Evolutionary conservation across 2,329 filamentous ascomycete genomes (phyloP), one percentile per base, ranked within the genome.

Genomic region (Aaosphaeria arxii): DNA sequence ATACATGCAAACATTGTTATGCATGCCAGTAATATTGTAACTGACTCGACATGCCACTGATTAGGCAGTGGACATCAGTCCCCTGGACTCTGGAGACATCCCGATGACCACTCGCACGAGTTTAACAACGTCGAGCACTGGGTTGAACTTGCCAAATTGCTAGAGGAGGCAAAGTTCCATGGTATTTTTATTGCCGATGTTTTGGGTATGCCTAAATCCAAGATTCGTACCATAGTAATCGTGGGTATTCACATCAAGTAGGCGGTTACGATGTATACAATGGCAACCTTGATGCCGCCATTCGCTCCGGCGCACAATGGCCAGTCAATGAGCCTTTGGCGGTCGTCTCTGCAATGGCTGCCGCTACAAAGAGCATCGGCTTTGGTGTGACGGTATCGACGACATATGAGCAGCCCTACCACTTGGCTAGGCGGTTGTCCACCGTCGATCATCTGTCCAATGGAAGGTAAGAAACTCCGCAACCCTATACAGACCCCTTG

Each of bases 201-300:
- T 3, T 74, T 87, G 67, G 63, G 62, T 50, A 47, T 33, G 36
- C 32, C 13, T 11, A 1, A 28, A 35, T 30, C 33, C 33, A 9
- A 36, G 9, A n/a, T n/a, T n/a, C 33, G 7, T 36, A 2, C 33
- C 33, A 36, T 24, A 43, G 5, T 7, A 30, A 7, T 11, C 30
- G 13, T 33, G 29, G 38, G n/a, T 42, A 30, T 11, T 40, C 31
- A 13, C 17, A 4, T 32, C 5, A 5, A 9, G 7, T 85, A 72
- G 82, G 81, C 6, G 82, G 82, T 5, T 87, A 88, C 59, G 85
- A 89, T 70, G 83, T 88, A 4, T 88, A 87, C 67, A 82, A 82
- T 50, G 79, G 83, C 4, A 84, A 81, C 50, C 73, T 87, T 3
- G 76, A 79, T 3, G 79, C 84, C 0, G 81, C 83, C 0, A 78